phyloP scores from a whole-genome alignment of 345 rosid species.

The Eucalyptus regnans region DNA sequence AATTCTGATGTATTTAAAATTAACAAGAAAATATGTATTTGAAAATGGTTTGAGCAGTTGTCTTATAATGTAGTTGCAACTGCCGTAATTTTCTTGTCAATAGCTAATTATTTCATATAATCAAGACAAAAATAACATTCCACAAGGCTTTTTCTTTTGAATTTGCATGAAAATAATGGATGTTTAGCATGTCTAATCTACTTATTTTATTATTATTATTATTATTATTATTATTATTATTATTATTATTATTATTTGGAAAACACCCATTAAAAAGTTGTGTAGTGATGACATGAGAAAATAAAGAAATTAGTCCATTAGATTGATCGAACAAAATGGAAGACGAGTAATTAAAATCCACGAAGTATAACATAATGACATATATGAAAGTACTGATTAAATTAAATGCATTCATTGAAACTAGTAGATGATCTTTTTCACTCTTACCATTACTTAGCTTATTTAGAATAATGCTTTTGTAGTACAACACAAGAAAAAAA shows the following conservation, averaged over 20 bases:
- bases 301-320: not conserved
- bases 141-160: not conserved
- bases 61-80: not conserved
- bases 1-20: too few species aligned
- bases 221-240: too few species aligned
- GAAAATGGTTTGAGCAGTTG: not conserved
- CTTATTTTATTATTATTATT: too few species aligned
- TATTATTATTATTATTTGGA: not conserved
- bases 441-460: not conserved
- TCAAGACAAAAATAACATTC: not conserved
- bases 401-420: not conserved
- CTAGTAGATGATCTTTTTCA: not conserved
- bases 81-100: not conserved
- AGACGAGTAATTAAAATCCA: not conserved
- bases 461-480: not conserved
- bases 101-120: not conserved
- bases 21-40: not conserved
- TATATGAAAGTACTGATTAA: too few species aligned
- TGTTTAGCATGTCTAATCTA: not conserved
- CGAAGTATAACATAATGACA: not conserved
- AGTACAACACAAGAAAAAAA: not conserved
- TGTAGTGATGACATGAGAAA: not conserved
- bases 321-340: not conserved
- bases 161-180: not conserved
- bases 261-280: not conserved